Evolutionary conservation across 2,329 filamentous ascomycete species (phyloP), one percentile per base, ranked within the genome.

Genomic region (Venturia nashicola): DNA sequence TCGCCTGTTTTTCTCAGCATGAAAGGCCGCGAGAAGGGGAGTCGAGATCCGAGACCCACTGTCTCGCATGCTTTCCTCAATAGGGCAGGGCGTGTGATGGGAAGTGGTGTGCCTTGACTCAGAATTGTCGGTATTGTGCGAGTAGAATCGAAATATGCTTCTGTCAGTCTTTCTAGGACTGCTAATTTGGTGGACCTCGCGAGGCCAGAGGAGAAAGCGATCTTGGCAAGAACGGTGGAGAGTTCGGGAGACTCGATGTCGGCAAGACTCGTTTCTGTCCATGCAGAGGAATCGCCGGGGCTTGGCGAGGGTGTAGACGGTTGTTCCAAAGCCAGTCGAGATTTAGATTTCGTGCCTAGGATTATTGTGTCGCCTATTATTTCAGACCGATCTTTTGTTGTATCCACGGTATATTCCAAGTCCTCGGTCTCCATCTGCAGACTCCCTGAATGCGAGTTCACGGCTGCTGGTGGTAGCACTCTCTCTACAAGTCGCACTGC

Each of bases 171-270:
- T 75, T 99, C 94, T 27, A 99, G 83, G 3, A 96, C 91, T 44
- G 91, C 93, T 14, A 99, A 83, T 74, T 97, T 97, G 6, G 94
- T 97, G 70, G 89, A 94, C 63, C 94, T 84, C 5, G 94, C 93
- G 11, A 99, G 83, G 1, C 93, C 93, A 0, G 91, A 97, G 0
- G 93, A 97, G 75, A 97, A 97, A 54, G 94, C 94, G 67, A 97
- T 93, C 73, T 97, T 97, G 69, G 92, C 91, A 16, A 97, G 82
- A 1, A 93, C 89, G 0, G 81, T 83, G 68, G 86, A 82, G 40
- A 83, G 76, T 64, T 76, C 73, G 6, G 40, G 65, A 55, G 36
- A 34, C 6, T 68, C 62, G 4, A 68, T 64, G 55, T 75, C 70
- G 2, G 70, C 32, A 54, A 5, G 73, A 11, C 73, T 75, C 68